A percentile compares a stretch with the other conserved stretches of the same genome.
Conservation (phyloP, 768 basidiomycete species). For the Pisolithus albus region DNA sequence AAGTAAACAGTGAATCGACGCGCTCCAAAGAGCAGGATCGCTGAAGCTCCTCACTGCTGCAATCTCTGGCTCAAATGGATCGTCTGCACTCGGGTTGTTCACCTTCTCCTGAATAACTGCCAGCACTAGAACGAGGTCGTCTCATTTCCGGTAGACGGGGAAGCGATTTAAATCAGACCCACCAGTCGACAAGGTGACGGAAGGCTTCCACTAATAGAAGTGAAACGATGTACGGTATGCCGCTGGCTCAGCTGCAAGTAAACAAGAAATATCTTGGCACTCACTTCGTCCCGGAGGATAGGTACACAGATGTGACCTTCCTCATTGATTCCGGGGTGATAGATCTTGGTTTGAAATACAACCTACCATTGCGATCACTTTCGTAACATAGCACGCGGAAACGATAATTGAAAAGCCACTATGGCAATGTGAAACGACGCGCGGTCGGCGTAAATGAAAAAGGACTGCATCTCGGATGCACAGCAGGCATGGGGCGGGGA, state of each 20-base stretch:
- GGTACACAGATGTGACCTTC: slow-evolving; percentile 83
- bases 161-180: slow-evolving; percentile 11
- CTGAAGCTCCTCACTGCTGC: slow-evolving; percentile 53
- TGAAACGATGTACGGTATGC: no score
- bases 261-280: slow-evolving; percentile 17
- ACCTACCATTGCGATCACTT: slow-evolving; percentile 42
- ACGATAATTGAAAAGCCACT: neutral
- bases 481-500: slow-evolving; percentile 1
- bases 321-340: slow-evolving; percentile 87
- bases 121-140: slow-evolving; percentile 46
- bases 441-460: slow-evolving; percentile 1
- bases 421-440: neutral
- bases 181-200: slow-evolving; percentile 68
- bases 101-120: slow-evolving; percentile 75
- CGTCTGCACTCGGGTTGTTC: slow-evolving; percentile 82
- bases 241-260: neutral
- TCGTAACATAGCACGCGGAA: slow-evolving; percentile 13
- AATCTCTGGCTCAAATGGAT: slow-evolving; percentile 84
- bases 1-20: neutral
- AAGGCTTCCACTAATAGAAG: slow-evolving; percentile 71
- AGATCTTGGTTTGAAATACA: slow-evolving; percentile 78
- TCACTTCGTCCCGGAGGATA: slow-evolving; percentile 74
- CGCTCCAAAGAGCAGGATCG: neutral
- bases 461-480: slow-evolving; percentile 17
- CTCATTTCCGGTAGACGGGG: slow-evolving; percentile 5